Conservation (phyloP, 805 yeast species). For the Lachancea sp. region DNA sequence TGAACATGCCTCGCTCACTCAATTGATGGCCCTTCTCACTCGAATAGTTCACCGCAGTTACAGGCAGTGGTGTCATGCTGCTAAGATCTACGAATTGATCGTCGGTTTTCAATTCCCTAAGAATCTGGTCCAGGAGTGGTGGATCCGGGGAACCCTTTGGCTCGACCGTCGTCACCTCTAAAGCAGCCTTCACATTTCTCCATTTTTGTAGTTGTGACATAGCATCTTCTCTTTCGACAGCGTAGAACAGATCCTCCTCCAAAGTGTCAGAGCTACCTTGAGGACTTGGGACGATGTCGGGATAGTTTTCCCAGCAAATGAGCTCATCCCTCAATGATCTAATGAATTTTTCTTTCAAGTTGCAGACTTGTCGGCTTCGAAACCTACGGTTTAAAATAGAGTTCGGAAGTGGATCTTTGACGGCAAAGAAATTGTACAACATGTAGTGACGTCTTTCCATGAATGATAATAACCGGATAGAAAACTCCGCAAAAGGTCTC, state of each 20-base stretch:
- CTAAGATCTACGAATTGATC: neutral
- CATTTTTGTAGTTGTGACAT: neutral
- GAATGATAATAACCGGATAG: constrained; percentile 8
- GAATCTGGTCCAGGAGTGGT: neutral
- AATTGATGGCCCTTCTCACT: neutral
- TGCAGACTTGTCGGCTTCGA: constrained; percentile 6
- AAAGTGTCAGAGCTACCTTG: neutral
- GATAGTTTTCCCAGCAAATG: constrained; percentile 8
- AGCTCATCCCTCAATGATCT: constrained; percentile 4
- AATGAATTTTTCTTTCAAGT: constrained; percentile 8
- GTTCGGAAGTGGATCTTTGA: constrained; percentile 3
- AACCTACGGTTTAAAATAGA: constrained; percentile 4
- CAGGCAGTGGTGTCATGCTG: neutral
- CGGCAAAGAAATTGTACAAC: constrained; percentile 3
- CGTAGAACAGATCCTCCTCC: neutral
- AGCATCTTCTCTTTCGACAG: neutral
- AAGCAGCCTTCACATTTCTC: neutral
- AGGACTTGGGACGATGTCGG: neutral
- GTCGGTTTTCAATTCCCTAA: neutral
- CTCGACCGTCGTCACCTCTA: neutral
- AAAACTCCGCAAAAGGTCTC: constrained; percentile 7
- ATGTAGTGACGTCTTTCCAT: constrained; percentile 8
- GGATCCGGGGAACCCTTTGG: neutral
- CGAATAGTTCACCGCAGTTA: neutral
- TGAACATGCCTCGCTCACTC: constrained; percentile 3